Evolutionary conservation across 768 basidiomycete species (phyloP), one percentile per base, ranked within the genome.

Genomic region (Rhodocollybia butyracea): DNA sequence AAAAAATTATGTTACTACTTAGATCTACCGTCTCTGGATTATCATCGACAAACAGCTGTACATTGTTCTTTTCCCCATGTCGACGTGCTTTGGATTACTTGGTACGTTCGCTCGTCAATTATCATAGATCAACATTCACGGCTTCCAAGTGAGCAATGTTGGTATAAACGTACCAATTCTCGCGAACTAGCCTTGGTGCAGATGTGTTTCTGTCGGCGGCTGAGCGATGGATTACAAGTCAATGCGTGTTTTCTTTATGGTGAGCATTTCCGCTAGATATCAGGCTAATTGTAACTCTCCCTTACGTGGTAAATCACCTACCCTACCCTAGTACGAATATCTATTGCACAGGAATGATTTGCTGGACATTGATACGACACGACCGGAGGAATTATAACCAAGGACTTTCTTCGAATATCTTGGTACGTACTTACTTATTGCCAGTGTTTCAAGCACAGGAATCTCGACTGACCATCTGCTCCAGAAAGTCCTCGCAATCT

Each of bases 21-120:
- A 68, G 76, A 75, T 59, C 63, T 78, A 26, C 75, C 76, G 78
- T 66, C 66, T 32, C 60, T 80, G 13, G 76, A 29, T 58, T n/a
- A 36, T 63, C 4, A 58, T 56, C 54, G 34, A 32, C 26, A 26
- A 45, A 24, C 60, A 54, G 4, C 19, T 26, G 4, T 38, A 15
- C 5, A 30, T 61, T 29, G 29, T 55, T 10, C 41, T 61, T 3
- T 57, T 62, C 32, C 62, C 62, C 19, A 30, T 53, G 6, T 46
- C 46, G 13, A 58, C 50, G 3, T 29, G 57, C 5, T 5, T 58
- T n/a, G 52, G 42, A 15, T 32, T 60, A 5, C 27, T 34, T 22
- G 60, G 60, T 63, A 47, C 26, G 46, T 21, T 10, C 32, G 21
- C 31, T 43, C n/a, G n/a, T 41, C 22, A 15, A n/a, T 2, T 3